phyloP scores from a whole-genome alignment of 805 yeast genomes.

The Schwanniomyces vanrijiae region DNA sequence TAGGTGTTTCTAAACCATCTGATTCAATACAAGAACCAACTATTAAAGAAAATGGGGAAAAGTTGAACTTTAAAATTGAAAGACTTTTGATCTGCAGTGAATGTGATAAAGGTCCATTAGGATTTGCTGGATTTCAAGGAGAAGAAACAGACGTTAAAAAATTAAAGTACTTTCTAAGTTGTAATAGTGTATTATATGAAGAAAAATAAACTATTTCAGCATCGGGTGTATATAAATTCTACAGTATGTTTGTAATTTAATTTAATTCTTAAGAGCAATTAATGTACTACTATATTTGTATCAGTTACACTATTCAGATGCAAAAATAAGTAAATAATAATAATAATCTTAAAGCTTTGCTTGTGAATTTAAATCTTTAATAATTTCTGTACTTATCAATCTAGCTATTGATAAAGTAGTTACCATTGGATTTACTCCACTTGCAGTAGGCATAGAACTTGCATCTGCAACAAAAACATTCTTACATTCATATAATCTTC shows the following conservation, averaged over 20 bases:
- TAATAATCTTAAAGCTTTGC: slow-evolving; percentile 21
- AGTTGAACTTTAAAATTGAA: slow-evolving; percentile 35
- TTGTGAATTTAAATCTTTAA: slow-evolving; percentile 27
- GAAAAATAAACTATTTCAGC: neutral
- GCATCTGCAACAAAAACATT: slow-evolving; percentile 53
- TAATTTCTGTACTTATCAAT: slow-evolving; percentile 38
- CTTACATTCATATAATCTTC: slow-evolving; percentile 47
- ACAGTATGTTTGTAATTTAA: too few relatives aligned
- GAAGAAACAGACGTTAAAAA: slow-evolving; percentile 34
- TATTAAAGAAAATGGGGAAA: slow-evolving; percentile 12
- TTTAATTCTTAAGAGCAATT: neutral
- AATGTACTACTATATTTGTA: too few relatives aligned
- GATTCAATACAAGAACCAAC: slow-evolving; percentile 24
- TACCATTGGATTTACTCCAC: slow-evolving; percentile 57
- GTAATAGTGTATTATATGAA: slow-evolving; percentile 46
- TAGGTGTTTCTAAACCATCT: slow-evolving; percentile 63
- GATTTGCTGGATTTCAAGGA: slow-evolving; percentile 53
- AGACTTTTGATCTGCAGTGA: slow-evolving; percentile 69
- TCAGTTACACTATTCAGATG: neutral
- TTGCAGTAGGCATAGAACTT: slow-evolving; percentile 50
- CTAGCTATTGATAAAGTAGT: slow-evolving; percentile 48
- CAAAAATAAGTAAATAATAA: neutral
- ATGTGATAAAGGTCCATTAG: slow-evolving; percentile 78
- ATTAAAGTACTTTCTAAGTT: slow-evolving; percentile 44
- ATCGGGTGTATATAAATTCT: too few relatives aligned